These are phyloP conservation scores for Suhomyces prunicola DNA, from an alignment of 805 yeast species.

Conservation along the genomic window DNA sequence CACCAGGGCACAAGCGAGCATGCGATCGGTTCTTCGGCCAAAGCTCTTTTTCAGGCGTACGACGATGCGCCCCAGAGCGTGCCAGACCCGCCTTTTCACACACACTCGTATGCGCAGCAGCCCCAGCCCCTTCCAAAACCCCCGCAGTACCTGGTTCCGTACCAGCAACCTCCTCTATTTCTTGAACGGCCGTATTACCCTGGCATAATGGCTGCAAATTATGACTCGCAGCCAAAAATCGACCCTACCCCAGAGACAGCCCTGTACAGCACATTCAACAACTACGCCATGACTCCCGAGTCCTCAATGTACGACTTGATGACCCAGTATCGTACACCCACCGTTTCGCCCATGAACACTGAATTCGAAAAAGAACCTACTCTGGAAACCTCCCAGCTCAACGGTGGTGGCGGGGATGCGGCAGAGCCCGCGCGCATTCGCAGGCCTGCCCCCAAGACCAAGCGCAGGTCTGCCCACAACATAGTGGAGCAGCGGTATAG, in stretches of 20 bases:
- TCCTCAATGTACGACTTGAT: background rate
- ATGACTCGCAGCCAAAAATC: background rate
- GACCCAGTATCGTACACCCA: background rate
- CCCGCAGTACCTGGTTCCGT: background rate
- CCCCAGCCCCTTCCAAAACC: background rate
- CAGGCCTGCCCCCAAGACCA: background rate
- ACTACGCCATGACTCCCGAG: background rate
- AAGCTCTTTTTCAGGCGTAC: background rate
- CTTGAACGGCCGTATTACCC: background rate
- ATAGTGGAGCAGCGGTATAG: conserved; percentile 43
- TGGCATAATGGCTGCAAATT: background rate
- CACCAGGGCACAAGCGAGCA: background rate
- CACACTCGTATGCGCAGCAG: background rate
- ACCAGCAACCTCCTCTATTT: background rate
- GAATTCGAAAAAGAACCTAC: background rate
- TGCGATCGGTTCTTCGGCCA: background rate
- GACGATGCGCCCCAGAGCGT: background rate
- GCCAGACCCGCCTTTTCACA: background rate
- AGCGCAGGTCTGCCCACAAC: conserved; percentile 36
- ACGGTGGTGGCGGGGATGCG: background rate
- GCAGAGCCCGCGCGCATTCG: background rate
- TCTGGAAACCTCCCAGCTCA: background rate
- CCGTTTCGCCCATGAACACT: background rate
- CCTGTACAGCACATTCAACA: background rate
- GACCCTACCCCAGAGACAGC: background rate